phyloP scores from a whole-genome alignment of 805 yeast genomes.

The Citeromyces matritensis region DNA sequence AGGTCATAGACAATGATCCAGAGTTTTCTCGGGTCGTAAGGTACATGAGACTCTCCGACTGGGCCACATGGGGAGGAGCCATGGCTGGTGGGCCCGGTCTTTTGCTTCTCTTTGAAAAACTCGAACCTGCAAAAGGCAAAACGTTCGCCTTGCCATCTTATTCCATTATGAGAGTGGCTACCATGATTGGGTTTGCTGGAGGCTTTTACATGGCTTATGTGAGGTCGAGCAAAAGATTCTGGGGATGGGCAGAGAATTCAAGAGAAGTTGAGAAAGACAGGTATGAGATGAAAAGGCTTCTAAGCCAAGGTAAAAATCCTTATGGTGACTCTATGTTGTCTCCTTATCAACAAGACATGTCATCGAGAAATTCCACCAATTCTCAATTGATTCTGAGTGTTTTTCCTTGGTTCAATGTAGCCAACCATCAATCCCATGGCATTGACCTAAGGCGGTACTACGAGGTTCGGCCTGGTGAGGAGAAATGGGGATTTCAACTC shows the following conservation, averaged over 20 bases:
- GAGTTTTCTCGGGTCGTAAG: conserved; percentile 56
- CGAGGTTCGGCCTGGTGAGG: conserved; percentile 43
- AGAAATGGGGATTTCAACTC: conserved; percentile 34
- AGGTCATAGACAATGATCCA: conserved; percentile 69
- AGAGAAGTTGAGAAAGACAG: conserved; percentile 63
- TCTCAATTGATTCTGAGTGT: conserved; percentile 44
- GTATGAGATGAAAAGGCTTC: conserved; percentile 51
- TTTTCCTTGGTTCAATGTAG: conserved; percentile 75
- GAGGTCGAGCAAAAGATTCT: conserved; percentile 54
- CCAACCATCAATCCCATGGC: conserved; percentile 72
- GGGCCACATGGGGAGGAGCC: conserved; percentile 28
- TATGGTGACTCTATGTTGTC: conserved; percentile 51
- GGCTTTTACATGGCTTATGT: conserved; percentile 66
- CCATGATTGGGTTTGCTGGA: conserved; percentile 49
- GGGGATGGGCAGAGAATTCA: conserved; percentile 63
- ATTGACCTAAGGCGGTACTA: conserved; percentile 49
- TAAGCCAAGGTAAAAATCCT: conserved; percentile 51
- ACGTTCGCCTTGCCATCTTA: conserved; percentile 34
- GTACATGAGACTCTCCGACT: conserved; percentile 59
- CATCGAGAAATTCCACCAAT: conserved; percentile 66
- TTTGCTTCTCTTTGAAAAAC: conserved; percentile 24
- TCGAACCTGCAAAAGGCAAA: conserved; percentile 31
- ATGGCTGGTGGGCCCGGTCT: conserved; percentile 35
- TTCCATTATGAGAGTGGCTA: conserved; percentile 40
- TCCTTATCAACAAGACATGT: conserved; percentile 57